Percentiles rank a stretch among this genome's conserved stretches.
Evolutionary conservation across 2,329 filamentous ascomycete species (phyloP).

Genomic region (Diaporthe sp.): DNA sequence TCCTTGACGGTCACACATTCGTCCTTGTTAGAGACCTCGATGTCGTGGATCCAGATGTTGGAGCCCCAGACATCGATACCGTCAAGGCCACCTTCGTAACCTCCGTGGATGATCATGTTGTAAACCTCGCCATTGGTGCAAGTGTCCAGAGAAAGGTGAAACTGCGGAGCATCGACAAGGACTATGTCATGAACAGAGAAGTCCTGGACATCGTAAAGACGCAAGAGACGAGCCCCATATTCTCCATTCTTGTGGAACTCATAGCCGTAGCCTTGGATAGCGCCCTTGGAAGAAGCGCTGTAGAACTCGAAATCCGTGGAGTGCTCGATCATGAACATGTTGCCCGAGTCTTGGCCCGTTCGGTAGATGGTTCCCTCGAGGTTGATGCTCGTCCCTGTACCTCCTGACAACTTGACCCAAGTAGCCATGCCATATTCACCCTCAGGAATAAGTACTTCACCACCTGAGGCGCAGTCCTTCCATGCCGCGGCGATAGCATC

Average conservation of each 20-base stretch:
- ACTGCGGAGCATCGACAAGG: slow-evolving; percentile 58
- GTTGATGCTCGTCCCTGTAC: slow-evolving; percentile 62
- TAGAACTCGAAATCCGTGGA: slow-evolving; percentile 63
- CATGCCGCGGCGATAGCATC: slow-evolving; percentile 48
- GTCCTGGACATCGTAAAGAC: slow-evolving; percentile 58
- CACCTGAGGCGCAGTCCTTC: slow-evolving; percentile 60
- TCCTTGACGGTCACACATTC: slow-evolving; percentile 59
- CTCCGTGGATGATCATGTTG: slow-evolving; percentile 67
- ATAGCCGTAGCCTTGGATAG: slow-evolving; percentile 65
- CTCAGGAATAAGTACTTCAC: slow-evolving; percentile 62
- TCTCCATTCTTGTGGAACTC: slow-evolving; percentile 55
- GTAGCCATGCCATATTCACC: slow-evolving; percentile 62
- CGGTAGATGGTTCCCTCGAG: slow-evolving; percentile 56
- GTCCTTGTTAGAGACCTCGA: slow-evolving; percentile 74
- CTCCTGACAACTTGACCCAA: slow-evolving; percentile 61
- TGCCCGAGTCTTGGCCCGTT: slow-evolving; percentile 45
- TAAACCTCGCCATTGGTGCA: slow-evolving; percentile 66
- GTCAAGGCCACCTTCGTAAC: slow-evolving; percentile 65
- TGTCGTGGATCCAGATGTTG: slow-evolving; percentile 71
- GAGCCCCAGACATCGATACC: slow-evolving; percentile 68
- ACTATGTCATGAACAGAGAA: slow-evolving; percentile 64
- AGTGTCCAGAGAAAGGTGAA: slow-evolving; percentile 47
- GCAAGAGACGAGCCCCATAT: slow-evolving; percentile 60
- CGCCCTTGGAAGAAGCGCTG: slow-evolving; percentile 58
- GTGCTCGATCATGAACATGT: slow-evolving; percentile 47